Evolutionary conservation across 768 basidiomycete species (phyloP), one percentile per base, ranked within the genome.

Genomic region (Podaxis pistillaris): DNA sequence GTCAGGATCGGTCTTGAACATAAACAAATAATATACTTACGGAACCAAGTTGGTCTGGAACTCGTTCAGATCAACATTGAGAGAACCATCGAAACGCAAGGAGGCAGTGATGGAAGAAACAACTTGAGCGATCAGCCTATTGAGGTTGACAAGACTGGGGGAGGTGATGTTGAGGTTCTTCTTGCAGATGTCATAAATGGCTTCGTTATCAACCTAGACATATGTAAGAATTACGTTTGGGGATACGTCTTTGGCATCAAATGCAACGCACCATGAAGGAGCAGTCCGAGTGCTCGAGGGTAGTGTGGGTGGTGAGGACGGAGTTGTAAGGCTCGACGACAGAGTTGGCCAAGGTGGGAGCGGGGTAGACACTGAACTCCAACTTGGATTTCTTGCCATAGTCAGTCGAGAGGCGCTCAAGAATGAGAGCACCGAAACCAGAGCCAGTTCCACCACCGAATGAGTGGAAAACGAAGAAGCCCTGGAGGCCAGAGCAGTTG

Each of bases 391-490:
- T 99, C 80, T 99, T 99, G 76, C 97, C 97, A 71, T 98, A 99
- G 78, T 99, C 97, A 62, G 93, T 91, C 30, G 96, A 98, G 68
- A 99, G 89, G 63, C 95, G 89, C 79, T 99, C 97, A 64, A 98
- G 87, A 65, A 99, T 84, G 69, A 99, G 90, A 63, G 97, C 96
- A 74, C 97, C 97, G 71, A 99, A 96, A 72, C 97, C 97, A 65
- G 97, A 99, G 71, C 97, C 97, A 73, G 97, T 98, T 77, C 97
- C 97, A 73, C 97, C 97, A 74, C 97, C 97, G 74, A 99, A 98
- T 19, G 97, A 98, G 81, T 98, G 97, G 88, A 98, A 98, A 72
- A 98, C 93, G 73, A 98, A 98, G 88, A 99, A 99, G 71, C 97
- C 97, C 79, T 99, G 97, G 50, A 99, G 88, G 74, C 97, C 97